A percentile compares a stretch with the other conserved stretches of the same genome.
These are phyloP conservation scores for Saussurea involucrata DNA, from an alignment of 129 eudicot genomes.

Conservation along the genomic window DNA sequence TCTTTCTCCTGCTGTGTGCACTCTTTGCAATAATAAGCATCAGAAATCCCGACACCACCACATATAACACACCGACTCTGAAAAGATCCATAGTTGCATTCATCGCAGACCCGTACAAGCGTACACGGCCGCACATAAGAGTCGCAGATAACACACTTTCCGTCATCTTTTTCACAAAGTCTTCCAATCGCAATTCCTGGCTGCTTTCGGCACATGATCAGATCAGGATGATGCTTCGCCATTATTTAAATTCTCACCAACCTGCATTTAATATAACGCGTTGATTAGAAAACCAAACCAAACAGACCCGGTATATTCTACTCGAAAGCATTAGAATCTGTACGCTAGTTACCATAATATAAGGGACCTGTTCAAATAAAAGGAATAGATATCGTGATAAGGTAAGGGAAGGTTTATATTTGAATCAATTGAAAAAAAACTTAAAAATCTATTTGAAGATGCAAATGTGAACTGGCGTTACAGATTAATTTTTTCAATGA, in stretches of 20 bases:
- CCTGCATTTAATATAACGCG: constrained; percentile 11
- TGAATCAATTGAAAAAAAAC: no score
- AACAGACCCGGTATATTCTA: no score
- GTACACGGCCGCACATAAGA: constrained; percentile 89
- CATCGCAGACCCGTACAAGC: constrained; percentile 76
- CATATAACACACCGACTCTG: constrained; percentile 83
- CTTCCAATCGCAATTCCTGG: constrained; percentile 80
- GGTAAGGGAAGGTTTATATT: no score
- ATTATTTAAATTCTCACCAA: constrained; percentile 13
- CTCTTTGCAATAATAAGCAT: constrained; percentile 82
- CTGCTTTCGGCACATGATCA: constrained; percentile 84
- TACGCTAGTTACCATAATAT: no score
- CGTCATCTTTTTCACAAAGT: constrained; percentile 78
- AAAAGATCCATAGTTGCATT: constrained; percentile 82
- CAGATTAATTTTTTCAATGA: no score
- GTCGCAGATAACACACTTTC: constrained; percentile 77
- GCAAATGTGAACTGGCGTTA: no score
- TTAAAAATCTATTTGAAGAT: no score
- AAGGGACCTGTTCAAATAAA: no score
- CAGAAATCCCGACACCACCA: constrained; percentile 87
- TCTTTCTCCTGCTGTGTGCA: constrained; percentile 86
- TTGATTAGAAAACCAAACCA: neutral
- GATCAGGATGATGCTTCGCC: constrained; percentile 93
- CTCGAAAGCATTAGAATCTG: no score
- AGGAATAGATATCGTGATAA: no score